These are phyloP conservation scores for Handroanthus guayacan DNA, from an alignment of 257 asterid genomes.

Conservation along the genomic window DNA sequence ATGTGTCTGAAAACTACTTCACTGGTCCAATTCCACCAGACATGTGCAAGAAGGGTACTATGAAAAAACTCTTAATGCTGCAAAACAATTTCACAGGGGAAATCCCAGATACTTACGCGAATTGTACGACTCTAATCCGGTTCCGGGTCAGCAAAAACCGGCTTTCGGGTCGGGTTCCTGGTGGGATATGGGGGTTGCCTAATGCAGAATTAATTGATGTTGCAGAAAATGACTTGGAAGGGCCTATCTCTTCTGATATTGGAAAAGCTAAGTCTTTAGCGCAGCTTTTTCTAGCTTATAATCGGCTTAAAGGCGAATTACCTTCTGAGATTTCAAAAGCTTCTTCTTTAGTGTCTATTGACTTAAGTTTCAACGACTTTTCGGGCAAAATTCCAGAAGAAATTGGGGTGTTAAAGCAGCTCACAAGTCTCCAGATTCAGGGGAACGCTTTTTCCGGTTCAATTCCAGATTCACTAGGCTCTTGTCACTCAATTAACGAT, in stretches of 20 bases:
- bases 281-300: constrained; percentile 54
- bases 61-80: constrained; percentile 60
- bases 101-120: constrained; percentile 71
- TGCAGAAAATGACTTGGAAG: constrained; percentile 59
- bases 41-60: constrained; percentile 82
- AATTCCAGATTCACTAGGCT: constrained; percentile 73
- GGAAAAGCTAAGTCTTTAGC: constrained; percentile 62
- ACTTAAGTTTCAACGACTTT: constrained; percentile 64
- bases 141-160: constrained; percentile 68
- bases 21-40: constrained; percentile 86
- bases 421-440: constrained; percentile 56
- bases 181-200: constrained; percentile 83
- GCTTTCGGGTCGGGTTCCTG: constrained; percentile 75
- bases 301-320: constrained; percentile 62
- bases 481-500: constrained; percentile 60
- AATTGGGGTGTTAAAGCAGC: constrained; percentile 64
- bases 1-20: constrained; percentile 71
- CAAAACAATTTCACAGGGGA: constrained; percentile 76
- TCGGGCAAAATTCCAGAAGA: constrained; percentile 64
- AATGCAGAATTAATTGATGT: constrained; percentile 57
- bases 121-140: constrained; percentile 60
- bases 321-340: constrained; percentile 63
- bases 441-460: constrained; percentile 66
- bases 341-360: constrained; percentile 53
- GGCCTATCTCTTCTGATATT: constrained; percentile 64